Base-by-base conservation (phyloP, 768 basidiomycete genomes). In the Tricholoma flavovirens region DNA sequence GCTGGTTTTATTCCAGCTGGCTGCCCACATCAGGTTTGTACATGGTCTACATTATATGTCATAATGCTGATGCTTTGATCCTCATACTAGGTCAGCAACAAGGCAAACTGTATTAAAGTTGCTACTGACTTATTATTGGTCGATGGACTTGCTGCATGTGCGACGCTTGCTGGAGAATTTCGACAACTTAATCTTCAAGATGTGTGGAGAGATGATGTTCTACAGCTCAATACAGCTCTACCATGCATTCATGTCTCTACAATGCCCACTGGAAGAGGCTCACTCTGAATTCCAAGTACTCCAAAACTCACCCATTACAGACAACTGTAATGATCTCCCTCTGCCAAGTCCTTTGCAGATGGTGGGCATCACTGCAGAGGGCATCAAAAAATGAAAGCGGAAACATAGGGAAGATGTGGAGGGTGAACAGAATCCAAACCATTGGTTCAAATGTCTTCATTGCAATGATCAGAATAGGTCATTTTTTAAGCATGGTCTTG, bases 101-200 rank as follows among this genome's bases (percentile, higher is more conserved):
- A 93, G 49, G 81, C 90, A 24, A 92, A 95, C 70, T 93, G 90
- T 65, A 85, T 97, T 73, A 97, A 97, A 73, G 90, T 96, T 53
- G 93, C 93, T 29, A 79, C 87, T 64, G 93, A 97, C 70, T 97
- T 93, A 68, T 91, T 96, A 60, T 90, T 88, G 76, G 87, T 92
- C 38, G 90, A 96, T 73, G 95, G 94, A 67, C 86, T 97, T 40
- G 74, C 72, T 36, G 81, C 90, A 24, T 97, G 93, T 69, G 88
- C 89, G 68, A 77, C 78, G 66, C 78, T 97, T 52, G 93, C 90
- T 54, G 77, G 78, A 62, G 93, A 97, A 71, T 96, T 96, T 72
- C 80, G 93, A 55, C 83, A 85, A 64, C 88, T 93, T 71, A 94
- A 95, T 66, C 83, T 86, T 67, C 81, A 80, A 51, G 83, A 83